A percentile compares a stretch with the other conserved stretches of the same genome.
Evolutionary conservation across 2,329 filamentous ascomycete genomes (phyloP).

Genomic region (Gyromitra esculenta): DNA sequence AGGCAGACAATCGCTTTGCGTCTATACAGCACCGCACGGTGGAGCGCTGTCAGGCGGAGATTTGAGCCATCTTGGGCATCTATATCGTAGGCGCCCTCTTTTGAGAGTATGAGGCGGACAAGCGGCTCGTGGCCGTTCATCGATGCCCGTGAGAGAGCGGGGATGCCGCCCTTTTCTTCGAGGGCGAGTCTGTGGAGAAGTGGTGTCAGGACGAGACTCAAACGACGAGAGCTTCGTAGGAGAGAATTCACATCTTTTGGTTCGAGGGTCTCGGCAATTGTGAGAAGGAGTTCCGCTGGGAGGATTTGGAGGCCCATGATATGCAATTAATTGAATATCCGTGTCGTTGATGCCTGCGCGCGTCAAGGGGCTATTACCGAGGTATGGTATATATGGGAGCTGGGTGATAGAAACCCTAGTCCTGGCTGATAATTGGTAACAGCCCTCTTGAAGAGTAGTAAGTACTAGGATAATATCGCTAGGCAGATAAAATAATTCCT

Average conservation of each 20-base stretch:
- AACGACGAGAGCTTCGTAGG: slow-evolving; percentile 1
- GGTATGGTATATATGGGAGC: not conserved
- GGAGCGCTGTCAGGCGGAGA: not conserved
- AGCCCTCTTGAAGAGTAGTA: not conserved
- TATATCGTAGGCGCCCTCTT: not conserved
- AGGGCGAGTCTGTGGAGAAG: slow-evolving; percentile 11
- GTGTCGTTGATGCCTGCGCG: not conserved
- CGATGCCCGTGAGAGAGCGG: not conserved
- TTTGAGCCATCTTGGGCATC: not conserved
- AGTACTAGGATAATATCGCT: not conserved
- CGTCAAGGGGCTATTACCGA: not conserved
- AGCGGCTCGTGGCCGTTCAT: slow-evolving; percentile 1
- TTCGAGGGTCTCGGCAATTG: slow-evolving; percentile 1
- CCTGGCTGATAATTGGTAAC: not conserved
- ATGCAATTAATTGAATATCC: not conserved
- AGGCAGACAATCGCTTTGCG: not conserved
- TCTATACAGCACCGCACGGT: not conserved
- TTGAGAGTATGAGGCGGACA: not conserved
- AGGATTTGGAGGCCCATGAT: slow-evolving; percentile 10
- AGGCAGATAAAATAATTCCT: not conserved
- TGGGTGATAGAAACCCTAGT: not conserved
- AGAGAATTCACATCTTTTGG: not conserved
- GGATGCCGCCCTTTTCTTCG: not conserved
- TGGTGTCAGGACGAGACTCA: not conserved
- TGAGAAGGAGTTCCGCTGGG: slow-evolving; percentile 6